Evolutionary conservation across 345 rosid species (phyloP).

Genomic region (Eucalyptus brandiana): DNA sequence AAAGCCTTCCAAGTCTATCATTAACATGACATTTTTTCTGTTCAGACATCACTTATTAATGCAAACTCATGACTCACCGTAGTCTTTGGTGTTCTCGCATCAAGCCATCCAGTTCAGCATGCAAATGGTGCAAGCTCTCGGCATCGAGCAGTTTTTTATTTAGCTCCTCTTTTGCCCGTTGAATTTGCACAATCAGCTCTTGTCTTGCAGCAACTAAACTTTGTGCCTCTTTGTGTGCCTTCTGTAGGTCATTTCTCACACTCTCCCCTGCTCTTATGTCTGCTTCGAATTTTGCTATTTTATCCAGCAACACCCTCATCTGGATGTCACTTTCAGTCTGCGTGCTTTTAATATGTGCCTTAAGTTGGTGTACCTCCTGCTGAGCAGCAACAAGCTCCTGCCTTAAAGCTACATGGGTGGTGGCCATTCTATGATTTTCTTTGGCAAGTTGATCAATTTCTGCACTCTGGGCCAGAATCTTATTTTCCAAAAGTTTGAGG

Average conservation of each 20-base stretch:
- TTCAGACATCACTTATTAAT: not conserved
- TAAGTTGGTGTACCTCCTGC: conserved; percentile 43
- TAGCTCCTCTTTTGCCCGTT: conserved; percentile 45
- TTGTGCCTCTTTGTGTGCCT: conserved; percentile 59
- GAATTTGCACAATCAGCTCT: conserved; percentile 48
- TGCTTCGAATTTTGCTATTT: conserved; percentile 48
- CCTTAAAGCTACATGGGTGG: conserved; percentile 38
- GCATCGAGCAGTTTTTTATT: conserved; percentile 25
- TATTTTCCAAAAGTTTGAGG: conserved; percentile 39
- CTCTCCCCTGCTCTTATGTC: conserved; percentile 46
- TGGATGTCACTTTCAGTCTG: conserved; percentile 71
- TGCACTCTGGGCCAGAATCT: conserved; percentile 62
- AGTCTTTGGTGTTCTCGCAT: conserved; percentile 50
- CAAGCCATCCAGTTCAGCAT: conserved; percentile 50
- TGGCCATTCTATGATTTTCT: conserved; percentile 57
- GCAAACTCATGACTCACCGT: conserved; percentile 33
- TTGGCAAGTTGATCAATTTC: conserved; percentile 53
- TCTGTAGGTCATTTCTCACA: conserved; percentile 55
- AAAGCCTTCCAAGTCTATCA: not conserved
- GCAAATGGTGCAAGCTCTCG: conserved; percentile 35
- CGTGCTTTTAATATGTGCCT: conserved; percentile 60
- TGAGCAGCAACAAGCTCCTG: conserved; percentile 45
- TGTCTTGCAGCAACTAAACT: conserved; percentile 46
- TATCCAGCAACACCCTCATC: conserved; percentile 52
- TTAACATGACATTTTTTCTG: not conserved